Percentiles rank a stretch among this genome's conserved stretches.
These are phyloP conservation scores for Xylaria sp. DNA, from an alignment of 2,329 filamentous ascomycete genomes.

Conservation along the genomic window DNA sequence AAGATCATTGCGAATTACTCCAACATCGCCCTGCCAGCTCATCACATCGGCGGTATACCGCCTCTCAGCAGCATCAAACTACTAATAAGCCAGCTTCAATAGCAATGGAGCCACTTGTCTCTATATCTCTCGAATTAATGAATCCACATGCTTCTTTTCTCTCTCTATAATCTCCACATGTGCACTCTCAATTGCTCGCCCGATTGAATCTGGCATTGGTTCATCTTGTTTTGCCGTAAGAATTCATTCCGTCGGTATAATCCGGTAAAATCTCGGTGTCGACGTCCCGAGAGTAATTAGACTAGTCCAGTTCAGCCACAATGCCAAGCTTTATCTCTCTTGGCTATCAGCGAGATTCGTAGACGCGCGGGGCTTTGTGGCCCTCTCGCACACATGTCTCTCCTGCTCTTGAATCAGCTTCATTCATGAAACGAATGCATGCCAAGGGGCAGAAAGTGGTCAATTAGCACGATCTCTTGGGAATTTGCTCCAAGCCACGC, in stretches of 20 bases:
- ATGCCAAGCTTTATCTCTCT: conserved; percentile 28
- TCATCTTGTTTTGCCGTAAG: conserved; percentile 2
- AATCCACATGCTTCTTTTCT: conserved; percentile 14
- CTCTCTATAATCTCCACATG: conserved; percentile 8
- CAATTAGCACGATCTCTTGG: conserved; percentile 18
- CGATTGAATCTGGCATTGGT: not conserved
- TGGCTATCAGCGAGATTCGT: conserved; percentile 26
- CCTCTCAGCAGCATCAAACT: conserved; percentile 26
- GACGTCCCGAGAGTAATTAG: conserved; percentile 25
- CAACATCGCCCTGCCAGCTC: conserved; percentile 35
- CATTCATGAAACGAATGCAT: conserved; percentile 7
- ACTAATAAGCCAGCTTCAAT: conserved; percentile 23
- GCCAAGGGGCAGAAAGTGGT: conserved; percentile 27
- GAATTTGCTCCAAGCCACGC: conserved; percentile 22
- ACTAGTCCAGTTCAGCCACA: conserved; percentile 15
- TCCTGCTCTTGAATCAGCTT: conserved; percentile 19
- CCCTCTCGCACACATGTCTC: conserved; percentile 10
- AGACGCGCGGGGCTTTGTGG: not conserved
- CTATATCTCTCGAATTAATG: conserved; percentile 25
- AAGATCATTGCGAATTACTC: conserved; percentile 30
- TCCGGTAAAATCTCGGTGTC: conserved; percentile 19
- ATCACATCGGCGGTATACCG: conserved; percentile 30
- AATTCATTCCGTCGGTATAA: conserved; percentile 2
- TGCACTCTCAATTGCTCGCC: conserved; percentile 1
- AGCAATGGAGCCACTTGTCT: conserved; percentile 37